A percentile compares a stretch with the other conserved stretches of the same genome.
Conservation (phyloP, 352 stramenopile genomes). For the Blastocystis sp. region DNA sequence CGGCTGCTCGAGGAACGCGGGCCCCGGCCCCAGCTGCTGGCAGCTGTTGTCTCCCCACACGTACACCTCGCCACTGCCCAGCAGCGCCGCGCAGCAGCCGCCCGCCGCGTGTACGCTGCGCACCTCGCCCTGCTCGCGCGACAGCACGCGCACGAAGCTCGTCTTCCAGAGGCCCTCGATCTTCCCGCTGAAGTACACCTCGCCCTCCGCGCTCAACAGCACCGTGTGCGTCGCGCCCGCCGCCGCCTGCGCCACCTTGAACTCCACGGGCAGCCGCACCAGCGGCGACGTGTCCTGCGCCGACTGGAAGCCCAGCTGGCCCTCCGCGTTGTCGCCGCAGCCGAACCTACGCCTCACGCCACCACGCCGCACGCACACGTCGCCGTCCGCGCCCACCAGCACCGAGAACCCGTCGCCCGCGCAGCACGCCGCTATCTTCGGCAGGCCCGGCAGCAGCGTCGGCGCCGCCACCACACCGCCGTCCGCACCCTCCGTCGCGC, state of each 20-base stretch:
- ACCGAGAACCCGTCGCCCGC: neutral
- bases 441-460: neutral
- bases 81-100: neutral
- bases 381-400: neutral
- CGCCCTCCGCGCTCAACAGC: slow-evolving; percentile 10
- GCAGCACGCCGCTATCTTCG: neutral
- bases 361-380: neutral
- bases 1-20: neutral
- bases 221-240: slow-evolving; percentile 12
- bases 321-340: neutral
- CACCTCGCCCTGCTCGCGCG: neutral
- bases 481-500: too few relatives aligned
- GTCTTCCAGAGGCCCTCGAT: neutral
- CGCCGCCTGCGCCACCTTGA: neutral
- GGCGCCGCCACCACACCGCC: neutral
- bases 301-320: slow-evolving; percentile 9
- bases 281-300: neutral
- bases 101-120: slow-evolving; percentile 8
- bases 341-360: neutral
- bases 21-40: neutral
- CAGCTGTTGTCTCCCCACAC: neutral
- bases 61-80: neutral
- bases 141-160: neutral
- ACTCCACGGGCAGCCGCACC: neutral
- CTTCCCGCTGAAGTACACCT: slow-evolving; percentile 15